Conservation (phyloP, 495 filamentous ascomycete genomes). For the Schizothecium vesticola region DNA sequence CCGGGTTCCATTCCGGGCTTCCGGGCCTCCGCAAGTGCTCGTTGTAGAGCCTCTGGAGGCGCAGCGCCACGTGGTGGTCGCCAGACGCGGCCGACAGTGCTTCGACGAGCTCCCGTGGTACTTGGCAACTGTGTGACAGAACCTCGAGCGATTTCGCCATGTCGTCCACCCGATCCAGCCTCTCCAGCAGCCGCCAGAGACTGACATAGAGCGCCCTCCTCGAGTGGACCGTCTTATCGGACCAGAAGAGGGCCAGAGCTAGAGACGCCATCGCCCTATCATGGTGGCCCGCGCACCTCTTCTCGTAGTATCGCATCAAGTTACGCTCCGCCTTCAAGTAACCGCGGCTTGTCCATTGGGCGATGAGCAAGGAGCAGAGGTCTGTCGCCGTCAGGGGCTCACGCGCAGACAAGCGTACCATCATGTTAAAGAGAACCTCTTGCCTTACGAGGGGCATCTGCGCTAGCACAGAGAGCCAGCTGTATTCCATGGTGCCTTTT, state of each 20-base stretch:
- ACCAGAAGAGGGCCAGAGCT: constrained; percentile 20
- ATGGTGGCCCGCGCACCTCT: constrained; percentile 1
- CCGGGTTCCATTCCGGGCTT: constrained; percentile 14
- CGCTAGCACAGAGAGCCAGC: constrained; percentile 28
- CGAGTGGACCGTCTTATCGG: too few relatives aligned
- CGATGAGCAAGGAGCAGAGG: constrained; percentile 22
- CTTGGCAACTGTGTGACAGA: constrained; percentile 3
- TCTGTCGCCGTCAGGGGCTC: constrained; percentile 12
- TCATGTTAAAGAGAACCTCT: constrained; percentile 12
- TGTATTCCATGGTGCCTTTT: constrained; percentile 14
- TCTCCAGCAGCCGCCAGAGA: constrained; percentile 18
- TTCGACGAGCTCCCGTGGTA: constrained; percentile 7
- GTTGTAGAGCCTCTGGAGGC: constrained; percentile 17
- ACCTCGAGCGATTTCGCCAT: constrained; percentile 13
- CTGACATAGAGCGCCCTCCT: constrained; percentile 11
- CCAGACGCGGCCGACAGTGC: constrained; percentile 8
- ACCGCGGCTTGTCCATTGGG: constrained; percentile 27
- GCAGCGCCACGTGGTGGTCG: constrained; percentile 17
- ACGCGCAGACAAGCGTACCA: constrained; percentile 5
- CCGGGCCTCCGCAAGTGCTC: constrained; percentile 5
- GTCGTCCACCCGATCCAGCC: constrained; percentile 12
- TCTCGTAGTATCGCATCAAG: constrained; percentile 9
- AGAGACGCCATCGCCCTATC: constrained; percentile 24
- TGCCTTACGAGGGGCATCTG: constrained; percentile 18
- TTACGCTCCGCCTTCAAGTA: constrained; percentile 6